Evolutionary conservation across 352 stramenopile species (phyloP).

Genomic region (Globisporangium middletonii): DNA sequence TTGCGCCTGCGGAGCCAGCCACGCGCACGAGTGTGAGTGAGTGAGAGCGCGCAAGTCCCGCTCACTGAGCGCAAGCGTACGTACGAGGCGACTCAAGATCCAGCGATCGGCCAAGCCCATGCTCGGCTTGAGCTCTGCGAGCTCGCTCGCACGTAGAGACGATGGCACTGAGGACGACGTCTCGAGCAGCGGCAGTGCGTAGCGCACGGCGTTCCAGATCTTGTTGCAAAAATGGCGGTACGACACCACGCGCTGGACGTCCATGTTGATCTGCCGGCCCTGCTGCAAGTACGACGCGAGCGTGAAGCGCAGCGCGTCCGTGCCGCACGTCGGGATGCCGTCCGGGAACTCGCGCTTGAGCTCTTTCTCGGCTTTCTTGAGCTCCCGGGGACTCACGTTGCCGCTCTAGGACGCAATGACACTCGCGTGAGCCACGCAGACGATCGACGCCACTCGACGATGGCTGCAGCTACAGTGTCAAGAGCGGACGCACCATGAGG

Average conservation of each 20-base stretch:
- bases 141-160: slow-evolving; percentile 4
- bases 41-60: not conserved
- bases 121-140: slow-evolving; percentile 23
- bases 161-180: slow-evolving; percentile 3
- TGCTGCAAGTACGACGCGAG: slow-evolving; percentile 93
- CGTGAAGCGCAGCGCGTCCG: slow-evolving; percentile 97
- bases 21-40: not conserved
- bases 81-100: slow-evolving; percentile 81
- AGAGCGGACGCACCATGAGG: slow-evolving; percentile 58
- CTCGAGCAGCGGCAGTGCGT: slow-evolving; percentile 59
- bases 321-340: slow-evolving; percentile 97
- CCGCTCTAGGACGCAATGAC: slow-evolving; percentile 29
- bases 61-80: not conserved
- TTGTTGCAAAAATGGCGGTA: slow-evolving; percentile 89
- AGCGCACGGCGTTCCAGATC: slow-evolving; percentile 83
- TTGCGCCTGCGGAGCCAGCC: slow-evolving; percentile 23
- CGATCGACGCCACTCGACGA: no score
- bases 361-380: slow-evolving; percentile 95
- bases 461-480: not conserved
- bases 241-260: slow-evolving; percentile 77
- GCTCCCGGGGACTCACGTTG: slow-evolving; percentile 85
- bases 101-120: slow-evolving; percentile 73
- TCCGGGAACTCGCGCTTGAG: slow-evolving; percentile 96
- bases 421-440: no score
- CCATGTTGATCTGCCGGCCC: slow-evolving; percentile 87